phyloP scores from a whole-genome alignment of 345 rosid genomes.

The Geranium rotundifolium region DNA sequence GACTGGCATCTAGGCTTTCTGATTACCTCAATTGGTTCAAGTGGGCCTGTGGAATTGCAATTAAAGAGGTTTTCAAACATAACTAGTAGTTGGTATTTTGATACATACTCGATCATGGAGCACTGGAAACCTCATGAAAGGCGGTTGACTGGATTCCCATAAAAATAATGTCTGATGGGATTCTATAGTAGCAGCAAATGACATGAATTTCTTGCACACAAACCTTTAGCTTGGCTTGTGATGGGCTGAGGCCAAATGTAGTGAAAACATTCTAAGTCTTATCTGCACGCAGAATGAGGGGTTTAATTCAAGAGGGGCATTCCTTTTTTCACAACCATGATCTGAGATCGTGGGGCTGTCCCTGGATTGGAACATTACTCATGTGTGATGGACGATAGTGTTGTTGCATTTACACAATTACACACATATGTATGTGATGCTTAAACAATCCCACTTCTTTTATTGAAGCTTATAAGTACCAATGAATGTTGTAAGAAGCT shows the following conservation, averaged over 20 bases:
- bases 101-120: too few species aligned
- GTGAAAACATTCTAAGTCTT: slow-evolving; percentile 50
- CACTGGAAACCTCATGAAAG: too few species aligned
- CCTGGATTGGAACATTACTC: slow-evolving; percentile 10
- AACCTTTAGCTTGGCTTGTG: slow-evolving; percentile 11
- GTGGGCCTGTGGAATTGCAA: too few species aligned
- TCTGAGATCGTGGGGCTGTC: slow-evolving; percentile 18
- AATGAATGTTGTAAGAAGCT: neutral
- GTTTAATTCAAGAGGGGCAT: slow-evolving; percentile 51
- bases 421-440: neutral
- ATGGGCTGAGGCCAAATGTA: slow-evolving; percentile 9
- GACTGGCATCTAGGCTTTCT: too few species aligned
- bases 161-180: too few species aligned
- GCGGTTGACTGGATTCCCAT: too few species aligned
- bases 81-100: too few species aligned
- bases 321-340: slow-evolving; percentile 45
- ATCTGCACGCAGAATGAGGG: slow-evolving; percentile 44
- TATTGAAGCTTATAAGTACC: neutral
- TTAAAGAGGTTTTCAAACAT: too few species aligned
- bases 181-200: slow-evolving; percentile 7
- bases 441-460: too few species aligned
- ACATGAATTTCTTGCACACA: slow-evolving; percentile 7
- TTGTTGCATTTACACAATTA: neutral
- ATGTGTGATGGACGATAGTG: neutral
- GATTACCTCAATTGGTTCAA: too few species aligned